phyloP scores from a whole-genome alignment of 116 monocot species.

The Papilionanthe hybrid region DNA sequence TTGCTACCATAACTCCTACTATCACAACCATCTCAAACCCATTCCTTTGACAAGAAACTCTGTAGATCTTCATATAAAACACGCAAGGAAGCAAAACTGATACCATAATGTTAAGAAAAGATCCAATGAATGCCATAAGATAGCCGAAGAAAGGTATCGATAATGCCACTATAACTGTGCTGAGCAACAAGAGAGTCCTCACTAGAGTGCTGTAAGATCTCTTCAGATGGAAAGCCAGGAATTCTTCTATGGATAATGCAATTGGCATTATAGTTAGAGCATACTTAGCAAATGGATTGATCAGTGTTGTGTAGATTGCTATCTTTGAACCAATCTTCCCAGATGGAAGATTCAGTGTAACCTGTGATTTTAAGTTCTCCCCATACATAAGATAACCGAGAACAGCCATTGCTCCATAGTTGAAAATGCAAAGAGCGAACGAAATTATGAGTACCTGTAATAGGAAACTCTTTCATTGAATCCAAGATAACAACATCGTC shows the following conservation, averaged over 20 bases:
- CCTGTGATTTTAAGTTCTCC: conserved; percentile 46
- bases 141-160: conserved; percentile 68
- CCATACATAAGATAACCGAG: conserved; percentile 82
- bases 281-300: too few relatives aligned
- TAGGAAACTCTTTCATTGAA: conserved; percentile 1
- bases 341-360: too few relatives aligned
- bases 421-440: conserved; percentile 51
- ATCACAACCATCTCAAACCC: conserved; percentile 21
- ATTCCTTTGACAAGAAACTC: neutral
- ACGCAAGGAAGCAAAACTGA: conserved; percentile 59
- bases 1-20: conserved; percentile 14
- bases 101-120: conserved; percentile 47
- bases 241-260: too few relatives aligned
- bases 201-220: too few relatives aligned
- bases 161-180: conserved; percentile 50
- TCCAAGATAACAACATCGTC: too few relatives aligned
- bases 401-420: conserved; percentile 53
- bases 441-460: conserved; percentile 50
- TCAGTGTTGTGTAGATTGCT: too few relatives aligned
- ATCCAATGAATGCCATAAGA: conserved; percentile 62
- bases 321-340: too few relatives aligned
- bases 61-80: conserved; percentile 65
- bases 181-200: too few relatives aligned
- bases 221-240: too few relatives aligned
- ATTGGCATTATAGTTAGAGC: too few relatives aligned